Conservation (phyloP, 768 basidiomycete genomes). For the Xerocomus brunneocitrinus region DNA sequence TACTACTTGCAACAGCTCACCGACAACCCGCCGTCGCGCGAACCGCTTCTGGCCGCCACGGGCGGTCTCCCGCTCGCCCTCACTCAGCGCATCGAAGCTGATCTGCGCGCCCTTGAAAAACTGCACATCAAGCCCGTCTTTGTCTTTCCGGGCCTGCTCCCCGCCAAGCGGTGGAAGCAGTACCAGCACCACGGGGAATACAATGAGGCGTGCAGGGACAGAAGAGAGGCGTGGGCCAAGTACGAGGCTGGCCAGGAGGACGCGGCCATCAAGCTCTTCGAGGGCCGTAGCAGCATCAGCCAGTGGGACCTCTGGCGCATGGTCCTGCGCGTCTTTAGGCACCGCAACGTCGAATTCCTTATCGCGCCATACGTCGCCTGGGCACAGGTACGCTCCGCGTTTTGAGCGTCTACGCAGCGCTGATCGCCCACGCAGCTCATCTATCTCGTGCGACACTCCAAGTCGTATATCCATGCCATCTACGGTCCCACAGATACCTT, state of each 20-base stretch:
- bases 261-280: constrained; percentile 79
- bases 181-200: constrained; percentile 50
- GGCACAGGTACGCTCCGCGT: constrained; percentile 75
- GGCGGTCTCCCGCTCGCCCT: constrained; percentile 92
- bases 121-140: constrained; percentile 97
- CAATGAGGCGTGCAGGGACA: constrained; percentile 66
- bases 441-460: constrained; percentile 89
- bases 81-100: constrained; percentile 82
- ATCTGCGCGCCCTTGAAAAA: constrained; percentile 87
- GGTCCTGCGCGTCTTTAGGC: constrained; percentile 87
- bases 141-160: constrained; percentile 87
- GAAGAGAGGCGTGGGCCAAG: constrained; percentile 85
- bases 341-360: constrained; percentile 92
- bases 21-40: constrained; percentile 71
- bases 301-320: constrained; percentile 96
- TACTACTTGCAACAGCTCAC: constrained; percentile 81
- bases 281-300: constrained; percentile 61
- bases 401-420: background rate
- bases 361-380: constrained; percentile 94
- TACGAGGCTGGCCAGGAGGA: constrained; percentile 94
- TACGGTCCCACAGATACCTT: constrained; percentile 89
- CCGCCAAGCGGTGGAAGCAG: constrained; percentile 66
- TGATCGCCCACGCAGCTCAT: constrained; percentile 59
- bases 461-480: constrained; percentile 92
- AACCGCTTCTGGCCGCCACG: constrained; percentile 90